Evolutionary conservation across 345 rosid genomes (phyloP).

Genomic region (Brassica cretica): DNA sequence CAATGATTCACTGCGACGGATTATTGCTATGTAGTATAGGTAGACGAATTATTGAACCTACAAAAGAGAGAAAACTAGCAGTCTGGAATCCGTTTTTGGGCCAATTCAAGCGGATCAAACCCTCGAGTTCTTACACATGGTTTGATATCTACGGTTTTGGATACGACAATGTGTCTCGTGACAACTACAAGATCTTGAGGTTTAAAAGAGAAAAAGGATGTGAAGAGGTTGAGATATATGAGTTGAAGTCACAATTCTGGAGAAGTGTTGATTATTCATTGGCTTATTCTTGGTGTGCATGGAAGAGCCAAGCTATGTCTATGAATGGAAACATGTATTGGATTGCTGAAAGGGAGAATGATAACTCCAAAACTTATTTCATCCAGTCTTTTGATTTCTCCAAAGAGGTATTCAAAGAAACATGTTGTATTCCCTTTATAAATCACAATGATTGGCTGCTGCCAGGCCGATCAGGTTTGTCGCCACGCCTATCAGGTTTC

Average conservation of each 20-base stretch:
- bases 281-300: background rate
- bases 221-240: background rate
- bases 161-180: background rate
- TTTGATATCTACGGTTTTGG: background rate
- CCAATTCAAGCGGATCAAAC: background rate
- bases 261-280: background rate
- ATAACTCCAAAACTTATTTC: background rate
- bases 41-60: too few species aligned
- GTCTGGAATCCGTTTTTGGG: background rate
- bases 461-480: too few species aligned
- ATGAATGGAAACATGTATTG: background rate
- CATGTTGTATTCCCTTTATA: background rate
- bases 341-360: background rate
- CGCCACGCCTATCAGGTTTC: background rate
- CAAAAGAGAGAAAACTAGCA: background rate
- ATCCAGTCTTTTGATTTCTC: background rate
- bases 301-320: background rate
- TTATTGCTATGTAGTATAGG: background rate
- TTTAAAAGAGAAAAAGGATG: background rate
- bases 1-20: background rate
- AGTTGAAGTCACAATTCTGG: slow-evolving; percentile 2
- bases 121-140: too few species aligned
- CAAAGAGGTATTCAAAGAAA: background rate
- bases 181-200: background rate
- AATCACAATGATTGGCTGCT: background rate